phyloP scores from a whole-genome alignment of 805 yeast genomes.

The Candida succiphila region DNA sequence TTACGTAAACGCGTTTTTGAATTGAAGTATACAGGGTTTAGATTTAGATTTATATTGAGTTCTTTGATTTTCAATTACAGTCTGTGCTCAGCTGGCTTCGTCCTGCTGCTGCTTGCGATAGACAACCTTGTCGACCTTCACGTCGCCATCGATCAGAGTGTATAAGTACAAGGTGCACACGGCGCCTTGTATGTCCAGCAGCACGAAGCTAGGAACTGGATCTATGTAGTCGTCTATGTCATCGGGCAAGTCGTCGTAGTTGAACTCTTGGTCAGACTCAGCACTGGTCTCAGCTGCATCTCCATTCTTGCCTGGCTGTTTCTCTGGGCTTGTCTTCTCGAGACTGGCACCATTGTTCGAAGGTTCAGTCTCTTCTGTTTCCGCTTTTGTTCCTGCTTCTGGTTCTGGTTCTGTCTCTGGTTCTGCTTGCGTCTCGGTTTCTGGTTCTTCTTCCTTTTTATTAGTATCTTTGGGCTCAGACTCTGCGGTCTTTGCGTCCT shows the following conservation, averaged over 20 bases:
- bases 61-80: too few species aligned
- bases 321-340: background rate
- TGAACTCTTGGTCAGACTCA: background rate
- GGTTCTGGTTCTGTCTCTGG: constrained; percentile 7
- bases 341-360: too few species aligned
- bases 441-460: constrained; percentile 1
- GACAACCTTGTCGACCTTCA: constrained; percentile 81
- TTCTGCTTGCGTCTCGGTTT: background rate
- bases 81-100: too few species aligned
- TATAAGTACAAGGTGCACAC: constrained; percentile 79
- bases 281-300: background rate
- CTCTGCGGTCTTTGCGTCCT: constrained; percentile 1
- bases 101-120: constrained; percentile 43
- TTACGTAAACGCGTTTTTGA: too few species aligned
- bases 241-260: constrained; percentile 11
- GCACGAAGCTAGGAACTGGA: constrained; percentile 78
- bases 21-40: too few species aligned
- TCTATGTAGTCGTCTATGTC: constrained; percentile 19
- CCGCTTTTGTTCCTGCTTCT: constrained; percentile 5
- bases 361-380: background rate
- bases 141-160: constrained; percentile 69
- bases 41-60: too few species aligned
- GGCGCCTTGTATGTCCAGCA: constrained; percentile 75
- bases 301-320: background rate
- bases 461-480: constrained; percentile 1